Base-by-base conservation (phyloP, 2,329 filamentous ascomycete species). In the Pyrenophora seminiperda region DNA sequence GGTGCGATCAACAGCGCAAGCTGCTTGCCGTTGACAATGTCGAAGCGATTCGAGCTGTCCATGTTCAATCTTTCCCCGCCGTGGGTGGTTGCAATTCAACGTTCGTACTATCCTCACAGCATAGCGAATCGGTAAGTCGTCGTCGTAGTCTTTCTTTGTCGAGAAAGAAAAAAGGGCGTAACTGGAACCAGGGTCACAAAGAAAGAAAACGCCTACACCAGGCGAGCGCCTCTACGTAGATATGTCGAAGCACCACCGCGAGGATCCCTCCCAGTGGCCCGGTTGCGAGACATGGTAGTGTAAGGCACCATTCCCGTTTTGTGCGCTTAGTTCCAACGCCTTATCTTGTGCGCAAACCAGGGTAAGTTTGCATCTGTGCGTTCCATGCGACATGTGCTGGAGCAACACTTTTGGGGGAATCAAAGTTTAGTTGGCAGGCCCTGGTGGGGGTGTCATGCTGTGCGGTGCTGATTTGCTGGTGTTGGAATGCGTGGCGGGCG, bases 11-110 rank as follows among this genome's bases (percentile, higher is more conserved):
- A 46, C 30, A 62, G 47, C 4, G 54, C 49, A 17, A 59, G 30
- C 34, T 61, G 59, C 40, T 54, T 54, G 33, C 49, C 48, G 32
- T 62, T 62, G 33, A 57, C 50, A 34, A 61, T 48, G 27, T 61
- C 53, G 41, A 62, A 59, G 22, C 50, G 54, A 17, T 51, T 27
- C 24, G 10, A 11, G 24, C 13, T 27, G 24, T 27, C 38, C 19
- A 33, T 40, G 4, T 53, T 53, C 13, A 30, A n/a, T n/a, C 37
- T n/a, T 52, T 53, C 24, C 24, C 39, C 33, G 49, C 44, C 56
- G 56, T 62, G 47, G 44, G 55, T 9, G 34, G 18, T 33, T 50
- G 17, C 18, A 37, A 11, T 36, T 30, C 31, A 19, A 18, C n/a
- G n/a, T 31, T 36, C 22, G n/a, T n/a, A n/a, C 33, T 18, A 32